Evolutionary conservation across 2,329 filamentous ascomycete species (phyloP).

Genomic region (Coniochaeta sp.): DNA sequence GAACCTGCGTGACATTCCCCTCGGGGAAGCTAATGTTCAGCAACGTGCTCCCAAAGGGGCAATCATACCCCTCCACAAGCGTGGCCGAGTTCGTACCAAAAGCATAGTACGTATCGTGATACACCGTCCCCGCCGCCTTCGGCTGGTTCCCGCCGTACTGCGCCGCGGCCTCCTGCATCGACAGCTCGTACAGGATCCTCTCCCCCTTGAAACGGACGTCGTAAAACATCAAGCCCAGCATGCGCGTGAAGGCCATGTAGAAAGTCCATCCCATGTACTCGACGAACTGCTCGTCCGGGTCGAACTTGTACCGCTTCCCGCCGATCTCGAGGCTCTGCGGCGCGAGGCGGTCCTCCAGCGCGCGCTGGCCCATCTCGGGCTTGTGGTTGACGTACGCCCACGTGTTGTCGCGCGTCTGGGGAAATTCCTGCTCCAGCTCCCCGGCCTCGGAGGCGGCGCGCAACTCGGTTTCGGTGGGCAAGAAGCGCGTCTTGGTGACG

Average conservation of each 20-base stretch:
- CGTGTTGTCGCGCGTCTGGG: conserved; percentile 23
- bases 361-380: conserved; percentile 20
- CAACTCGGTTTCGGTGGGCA: conserved; percentile 23
- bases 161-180: conserved; percentile 43
- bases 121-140: conserved; percentile 32
- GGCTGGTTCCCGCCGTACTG: conserved; percentile 43
- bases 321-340: conserved; percentile 29
- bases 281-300: conserved; percentile 36
- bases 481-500: conserved; percentile 33
- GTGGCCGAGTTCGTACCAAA: conserved; percentile 27
- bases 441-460: conserved; percentile 29
- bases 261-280: conserved; percentile 48
- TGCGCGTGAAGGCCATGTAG: conserved; percentile 36
- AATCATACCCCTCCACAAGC: conserved; percentile 34
- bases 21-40: conserved; percentile 25
- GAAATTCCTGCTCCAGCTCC: conserved; percentile 25
- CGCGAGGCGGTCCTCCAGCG: conserved; percentile 26
- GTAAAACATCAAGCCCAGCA: conserved; percentile 37
- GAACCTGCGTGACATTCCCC: conserved; percentile 20
- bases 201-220: conserved; percentile 44
- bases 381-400: conserved; percentile 28
- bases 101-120: conserved; percentile 32
- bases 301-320: conserved; percentile 34
- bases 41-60: conserved; percentile 29
- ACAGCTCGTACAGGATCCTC: conserved; percentile 44